A percentile compares a stretch with the other conserved stretches of the same genome.
These are phyloP conservation scores for Geotrichum histeridarum DNA, from an alignment of 1,139 yeast genomes.

Conservation along the genomic window DNA sequence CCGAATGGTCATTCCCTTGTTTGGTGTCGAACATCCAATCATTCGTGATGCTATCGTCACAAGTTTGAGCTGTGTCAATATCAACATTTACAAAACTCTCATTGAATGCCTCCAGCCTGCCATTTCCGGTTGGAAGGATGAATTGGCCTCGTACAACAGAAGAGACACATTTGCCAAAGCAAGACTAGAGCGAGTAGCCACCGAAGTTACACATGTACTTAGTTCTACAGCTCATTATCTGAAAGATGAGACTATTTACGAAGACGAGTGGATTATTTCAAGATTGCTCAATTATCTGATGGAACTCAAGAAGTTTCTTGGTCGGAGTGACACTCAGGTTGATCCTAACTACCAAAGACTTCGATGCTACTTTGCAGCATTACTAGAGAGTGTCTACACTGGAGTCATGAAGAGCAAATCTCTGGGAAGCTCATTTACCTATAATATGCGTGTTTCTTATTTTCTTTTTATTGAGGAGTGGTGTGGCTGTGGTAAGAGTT, in stretches of 20 bases:
- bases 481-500: constrained; percentile 83
- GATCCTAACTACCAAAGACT: constrained; percentile 71
- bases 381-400: constrained; percentile 62
- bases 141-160: constrained; percentile 18
- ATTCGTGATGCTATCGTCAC: constrained; percentile 80
- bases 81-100: constrained; percentile 78
- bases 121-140: constrained; percentile 41
- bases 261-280: constrained; percentile 66
- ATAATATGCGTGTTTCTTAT: constrained; percentile 79
- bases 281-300: constrained; percentile 62
- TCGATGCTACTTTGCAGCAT: constrained; percentile 74
- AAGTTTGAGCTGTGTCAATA: constrained; percentile 84
- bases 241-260: constrained; percentile 46
- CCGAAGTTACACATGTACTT: constrained; percentile 75
- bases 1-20: constrained; percentile 76
- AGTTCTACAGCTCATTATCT: constrained; percentile 66
- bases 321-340: constrained; percentile 54
- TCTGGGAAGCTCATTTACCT: constrained; percentile 63
- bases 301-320: constrained; percentile 59
- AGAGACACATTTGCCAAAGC: constrained; percentile 23
- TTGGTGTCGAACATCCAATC: constrained; percentile 64
- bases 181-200: constrained; percentile 53
- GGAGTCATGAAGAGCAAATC: constrained; percentile 44
- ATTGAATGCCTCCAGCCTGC: constrained; percentile 70
- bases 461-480: constrained; percentile 82